Evolutionary conservation across 78 protist species (phyloP).

Genomic region (Blattamonas nauphoetae): DNA sequence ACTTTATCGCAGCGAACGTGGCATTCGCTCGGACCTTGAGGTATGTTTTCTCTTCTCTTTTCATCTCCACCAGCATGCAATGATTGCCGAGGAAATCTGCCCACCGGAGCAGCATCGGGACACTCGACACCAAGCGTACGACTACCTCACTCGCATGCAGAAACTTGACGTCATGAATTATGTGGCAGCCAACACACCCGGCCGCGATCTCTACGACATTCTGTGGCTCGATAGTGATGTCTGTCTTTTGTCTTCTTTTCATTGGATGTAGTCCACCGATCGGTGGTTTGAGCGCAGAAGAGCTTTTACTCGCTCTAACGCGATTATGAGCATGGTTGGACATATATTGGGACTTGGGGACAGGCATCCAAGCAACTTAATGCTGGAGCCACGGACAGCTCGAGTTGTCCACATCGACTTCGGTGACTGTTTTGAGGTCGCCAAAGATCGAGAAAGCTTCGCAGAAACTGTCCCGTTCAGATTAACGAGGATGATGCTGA

Average conservation of each 20-base stretch:
- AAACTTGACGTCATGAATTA: conserved; percentile 86
- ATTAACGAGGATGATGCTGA: conserved; percentile 61
- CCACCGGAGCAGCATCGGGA: background rate
- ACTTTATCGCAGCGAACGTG: conserved; percentile 59
- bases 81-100: background rate
- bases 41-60: background rate
- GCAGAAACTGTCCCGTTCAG: conserved; percentile 68
- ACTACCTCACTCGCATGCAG: conserved; percentile 70
- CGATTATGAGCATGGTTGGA: conserved; percentile 80
- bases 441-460: conserved; percentile 28
- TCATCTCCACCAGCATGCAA: background rate
- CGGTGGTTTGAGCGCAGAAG: conserved; percentile 66
- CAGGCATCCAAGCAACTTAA: conserved; percentile 87
- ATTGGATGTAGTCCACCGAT: conserved; percentile 51
- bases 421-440: conserved; percentile 48
- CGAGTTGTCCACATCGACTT: conserved; percentile 28
- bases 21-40: background rate
- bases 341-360: conserved; percentile 89
- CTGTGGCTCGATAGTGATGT: conserved; percentile 59
- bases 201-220: conserved; percentile 79
- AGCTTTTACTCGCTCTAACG: conserved; percentile 63
- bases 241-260: background rate
- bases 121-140: conserved; percentile 48
- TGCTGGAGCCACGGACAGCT: conserved; percentile 82
- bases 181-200: conserved; percentile 73